Percentiles rank a stretch among this genome's conserved stretches.
Evolutionary conservation across 768 basidiomycete genomes (phyloP).

Genomic region (Pleurotus platypus): DNA sequence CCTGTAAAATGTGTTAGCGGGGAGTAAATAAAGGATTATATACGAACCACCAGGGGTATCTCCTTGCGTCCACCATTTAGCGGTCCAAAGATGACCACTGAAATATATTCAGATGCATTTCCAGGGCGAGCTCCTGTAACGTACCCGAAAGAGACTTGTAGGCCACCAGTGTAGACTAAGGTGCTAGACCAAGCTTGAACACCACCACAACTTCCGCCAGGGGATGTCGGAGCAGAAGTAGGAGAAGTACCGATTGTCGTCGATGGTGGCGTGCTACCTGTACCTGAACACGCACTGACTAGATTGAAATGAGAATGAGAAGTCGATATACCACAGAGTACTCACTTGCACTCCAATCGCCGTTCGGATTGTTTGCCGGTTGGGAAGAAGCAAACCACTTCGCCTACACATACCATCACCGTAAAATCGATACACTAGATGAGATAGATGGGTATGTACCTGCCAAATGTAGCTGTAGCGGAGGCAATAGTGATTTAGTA

Average conservation of each 20-base stretch:
- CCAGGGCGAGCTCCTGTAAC: neutral
- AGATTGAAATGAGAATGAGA: neutral
- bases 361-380: conserved; percentile 44
- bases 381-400: conserved; percentile 53
- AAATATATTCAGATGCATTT: neutral
- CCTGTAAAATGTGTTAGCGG: conserved; percentile 27
- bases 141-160: conserved; percentile 50
- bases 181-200: conserved; percentile 48
- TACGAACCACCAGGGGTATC: conserved; percentile 49
- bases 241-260: conserved; percentile 13
- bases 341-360: conserved; percentile 67
- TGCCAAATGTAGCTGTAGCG: conserved; percentile 58
- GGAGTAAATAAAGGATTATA: conserved; percentile 3
- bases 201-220: conserved; percentile 40
- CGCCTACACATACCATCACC: conserved; percentile 34
- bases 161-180: conserved; percentile 47
- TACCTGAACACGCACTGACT: conserved; percentile 54
- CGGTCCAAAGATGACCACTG: conserved; percentile 39
- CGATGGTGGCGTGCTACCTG: conserved; percentile 19
- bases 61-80: conserved; percentile 62
- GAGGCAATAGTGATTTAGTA: conserved; percentile 6
- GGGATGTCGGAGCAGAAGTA: conserved; percentile 22
- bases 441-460: conserved; percentile 26
- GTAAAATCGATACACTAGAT: neutral
- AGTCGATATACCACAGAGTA: conserved; percentile 1